phyloP scores from a whole-genome alignment of 2,329 filamentous ascomycete species.

The Botryosphaeria dothidea region DNA sequence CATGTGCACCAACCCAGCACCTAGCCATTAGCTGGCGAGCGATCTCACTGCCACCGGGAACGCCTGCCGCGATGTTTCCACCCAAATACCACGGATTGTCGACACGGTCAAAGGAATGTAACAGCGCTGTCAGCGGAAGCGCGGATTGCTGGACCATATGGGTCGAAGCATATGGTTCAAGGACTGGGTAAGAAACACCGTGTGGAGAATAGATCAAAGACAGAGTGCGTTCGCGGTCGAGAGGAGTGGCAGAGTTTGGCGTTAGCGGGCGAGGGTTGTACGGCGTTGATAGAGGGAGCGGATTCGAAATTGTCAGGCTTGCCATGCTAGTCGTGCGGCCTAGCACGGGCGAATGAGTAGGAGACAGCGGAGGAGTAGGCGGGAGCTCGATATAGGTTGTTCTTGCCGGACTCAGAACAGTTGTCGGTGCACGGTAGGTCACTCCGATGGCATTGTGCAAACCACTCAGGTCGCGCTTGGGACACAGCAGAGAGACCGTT shows the following conservation, averaged over 20 bases:
- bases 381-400: conserved; percentile 14
- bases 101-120: conserved; percentile 65
- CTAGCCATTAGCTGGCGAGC: conserved; percentile 55
- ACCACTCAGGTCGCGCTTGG: conserved; percentile 61
- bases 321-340: conserved; percentile 31
- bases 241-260: not conserved
- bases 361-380: conserved; percentile 19
- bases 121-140: conserved; percentile 62
- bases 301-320: not conserved
- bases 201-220: conserved; percentile 68
- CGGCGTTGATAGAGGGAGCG: not conserved
- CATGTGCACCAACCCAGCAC: conserved; percentile 64
- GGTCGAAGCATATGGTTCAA: conserved; percentile 58
- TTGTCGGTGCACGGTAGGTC: conserved; percentile 65
- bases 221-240: conserved; percentile 47
- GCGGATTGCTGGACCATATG: conserved; percentile 60
- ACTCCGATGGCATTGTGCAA: conserved; percentile 70
- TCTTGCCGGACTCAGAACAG: conserved; percentile 32
- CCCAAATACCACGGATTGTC: conserved; percentile 64
- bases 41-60: conserved; percentile 59
- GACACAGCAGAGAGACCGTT: conserved; percentile 67
- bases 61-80: conserved; percentile 59
- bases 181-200: conserved; percentile 56
- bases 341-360: not conserved
- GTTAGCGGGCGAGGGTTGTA: conserved; percentile 23